Base-by-base conservation (phyloP, 2,329 filamentous ascomycete species). In the Huntiella bhutanensis region DNA sequence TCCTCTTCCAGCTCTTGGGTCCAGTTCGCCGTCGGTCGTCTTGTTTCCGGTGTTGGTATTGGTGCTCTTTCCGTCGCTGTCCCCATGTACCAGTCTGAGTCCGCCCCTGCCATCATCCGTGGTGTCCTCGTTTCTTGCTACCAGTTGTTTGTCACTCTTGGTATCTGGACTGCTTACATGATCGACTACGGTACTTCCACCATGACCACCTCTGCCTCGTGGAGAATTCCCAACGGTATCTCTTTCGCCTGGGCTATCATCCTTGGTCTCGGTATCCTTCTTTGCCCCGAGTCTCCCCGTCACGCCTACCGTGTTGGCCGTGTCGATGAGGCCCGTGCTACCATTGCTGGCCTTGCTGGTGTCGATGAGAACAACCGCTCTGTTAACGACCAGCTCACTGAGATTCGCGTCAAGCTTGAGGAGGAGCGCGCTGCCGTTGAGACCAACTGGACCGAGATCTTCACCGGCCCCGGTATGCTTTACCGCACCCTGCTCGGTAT, bases 61-160 rank as follows among this genome's bases (percentile, higher is more conserved):
- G 78, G 78, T 22, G 67, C 71, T 15, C 63, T 81, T 0, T 77
- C 72, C 4, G 76, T 79, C 37, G 62, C 74, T 19, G 74, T 77
- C 1, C 75, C 75, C 41, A 76, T 82, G 72, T 82, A 82, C 54
- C 75, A 80, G 56, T 72, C 69, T 12, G 78, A 82, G 59, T 75
- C 69, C 47, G 71, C 73, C 2, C 78, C 78, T 0, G 68, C 74
- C 50, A 69, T 74, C 49, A 71, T 82, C 43, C 71, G 78, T 53
- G 75, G 75, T 54, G 65, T 75, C 5, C 65, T 81, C 35, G 69
- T 82, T 22, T 68, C 70, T 1, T 71, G 68, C 44, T 82, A 81
- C 58, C 78, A 82, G 62, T 67, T 82, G 3, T 73, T 80, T 57
- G 77, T 82, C 56, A 82, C 77, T 0, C 63, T 80, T 22, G 78